Base-by-base conservation (phyloP, 768 basidiomycete species). In the Leccinum olivaceopallidum region DNA sequence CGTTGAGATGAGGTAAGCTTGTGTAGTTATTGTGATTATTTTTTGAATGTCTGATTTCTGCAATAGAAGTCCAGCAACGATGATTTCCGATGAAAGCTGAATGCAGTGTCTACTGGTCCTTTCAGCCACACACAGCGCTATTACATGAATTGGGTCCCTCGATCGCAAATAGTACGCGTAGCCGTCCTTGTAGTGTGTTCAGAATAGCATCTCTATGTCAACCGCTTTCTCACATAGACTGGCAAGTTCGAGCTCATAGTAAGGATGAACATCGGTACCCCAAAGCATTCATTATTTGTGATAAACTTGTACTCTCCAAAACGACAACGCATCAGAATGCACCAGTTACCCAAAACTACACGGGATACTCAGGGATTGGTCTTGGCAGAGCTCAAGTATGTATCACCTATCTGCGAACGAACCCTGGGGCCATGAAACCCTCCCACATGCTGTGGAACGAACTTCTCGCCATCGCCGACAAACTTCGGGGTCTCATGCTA, bases 11-110 rank as follows among this genome's bases (percentile, higher is more conserved):
- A 65, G 36, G 63, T 65, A 5, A 47, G 63, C 10, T 22, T 36
- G n/a, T 37, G 28, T 20, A 22, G 9, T 18, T 16, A 6, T 6
- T 30, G 32, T 20, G 3, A 6, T n/a, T 5, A 5, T n/a, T 9
- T 14, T 24, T 18, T 18, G 3, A 7, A 10, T 3, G 7, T 22
- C 57, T 65, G 5, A 60, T 16, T n/a, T 9, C 4, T 52, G n/a
- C 1, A 18, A 32, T 20, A 63, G 63, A 2, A 52, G 48, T 28
- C 53, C 63, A 22, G 63, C 58, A 7, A 4, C 18, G 26, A 47
- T 65, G 6, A 52, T 63, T 60, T 63, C 59, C 14, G 51, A 59
- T 32, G 51, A 59, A 5, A 28, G 16, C 37, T 64, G 53, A 63
- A 18, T 12, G 48, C 6, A 49, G 2, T 42, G 39, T 5, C 8